Conservation (phyloP, 2,329 filamentous ascomycete genomes). For the Pseudogymnoascus sp. region DNA sequence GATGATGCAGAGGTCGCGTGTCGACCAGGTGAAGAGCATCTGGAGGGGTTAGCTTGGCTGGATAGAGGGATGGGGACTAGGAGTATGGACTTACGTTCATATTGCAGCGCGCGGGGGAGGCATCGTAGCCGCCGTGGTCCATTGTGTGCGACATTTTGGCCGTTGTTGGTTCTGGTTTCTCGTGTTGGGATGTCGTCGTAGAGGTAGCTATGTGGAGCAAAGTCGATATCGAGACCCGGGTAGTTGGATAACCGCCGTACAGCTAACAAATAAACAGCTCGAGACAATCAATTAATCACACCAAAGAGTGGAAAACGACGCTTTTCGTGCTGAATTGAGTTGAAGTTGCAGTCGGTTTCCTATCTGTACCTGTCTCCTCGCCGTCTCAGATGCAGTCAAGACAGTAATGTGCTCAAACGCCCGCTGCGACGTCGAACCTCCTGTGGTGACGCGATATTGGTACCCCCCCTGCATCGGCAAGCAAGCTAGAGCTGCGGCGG, state of each 20-base stretch:
- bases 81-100: constrained; percentile 65
- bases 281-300: neutral
- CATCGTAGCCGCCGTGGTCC: constrained; percentile 50
- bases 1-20: constrained; percentile 88
- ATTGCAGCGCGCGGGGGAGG: constrained; percentile 63
- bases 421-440: neutral
- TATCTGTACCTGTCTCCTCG: neutral
- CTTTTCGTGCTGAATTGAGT: neutral
- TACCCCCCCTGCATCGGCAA: neutral
- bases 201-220: neutral
- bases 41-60: constrained; percentile 30
- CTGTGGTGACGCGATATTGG: constrained; percentile 1
- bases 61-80: neutral
- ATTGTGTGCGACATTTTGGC: constrained; percentile 25
- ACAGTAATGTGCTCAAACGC: constrained; percentile 1
- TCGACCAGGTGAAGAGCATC: constrained; percentile 99
- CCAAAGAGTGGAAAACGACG: neutral
- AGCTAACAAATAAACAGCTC: neutral
- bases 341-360: neutral
- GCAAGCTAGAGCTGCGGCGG: neutral
- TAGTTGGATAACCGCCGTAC: neutral
- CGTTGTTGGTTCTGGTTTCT: neutral
- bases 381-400: neutral
- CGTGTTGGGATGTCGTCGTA: neutral
- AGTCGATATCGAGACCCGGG: neutral